A percentile compares a stretch with the other conserved stretches of the same genome.
phyloP scores from a whole-genome alignment of 495 filamentous ascomycete genomes.

The Podospora bellae-mahoneyi region DNA sequence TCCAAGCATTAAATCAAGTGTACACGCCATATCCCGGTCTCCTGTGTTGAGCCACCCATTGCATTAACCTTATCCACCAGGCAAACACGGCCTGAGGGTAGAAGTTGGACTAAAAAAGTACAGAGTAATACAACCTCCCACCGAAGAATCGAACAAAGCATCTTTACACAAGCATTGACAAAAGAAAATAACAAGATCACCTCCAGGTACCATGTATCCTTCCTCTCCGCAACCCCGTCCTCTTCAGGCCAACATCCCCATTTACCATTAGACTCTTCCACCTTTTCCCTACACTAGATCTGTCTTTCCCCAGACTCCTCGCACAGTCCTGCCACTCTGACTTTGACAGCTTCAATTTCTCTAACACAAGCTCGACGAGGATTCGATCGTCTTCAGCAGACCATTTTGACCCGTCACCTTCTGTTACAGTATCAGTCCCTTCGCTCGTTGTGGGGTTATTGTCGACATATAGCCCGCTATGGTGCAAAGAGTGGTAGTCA shows the following conservation, averaged over 20 bases:
- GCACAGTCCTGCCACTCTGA: slow-evolving; percentile 80
- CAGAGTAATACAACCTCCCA: background rate
- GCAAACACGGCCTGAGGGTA: background rate
- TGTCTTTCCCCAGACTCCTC: slow-evolving; percentile 60
- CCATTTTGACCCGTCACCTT: slow-evolving; percentile 53
- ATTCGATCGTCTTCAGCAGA: slow-evolving; percentile 65
- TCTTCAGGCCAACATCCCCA: slow-evolving; percentile 58
- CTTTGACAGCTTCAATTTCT: slow-evolving; percentile 69
- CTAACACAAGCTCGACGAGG: slow-evolving; percentile 68
- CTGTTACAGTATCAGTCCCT: slow-evolving; percentile 40
- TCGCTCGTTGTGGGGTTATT: slow-evolving; percentile 30
- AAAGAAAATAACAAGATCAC: slow-evolving; percentile 31
- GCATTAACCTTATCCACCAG: background rate
- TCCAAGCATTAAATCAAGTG: background rate
- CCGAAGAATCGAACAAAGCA: background rate
- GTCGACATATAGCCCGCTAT: slow-evolving; percentile 17
- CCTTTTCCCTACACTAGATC: slow-evolving; percentile 61
- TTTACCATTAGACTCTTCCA: slow-evolving; percentile 65
- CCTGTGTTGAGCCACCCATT: background rate
- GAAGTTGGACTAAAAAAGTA: background rate
- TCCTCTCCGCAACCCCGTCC: slow-evolving; percentile 40
- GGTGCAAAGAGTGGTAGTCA: slow-evolving; percentile 61
- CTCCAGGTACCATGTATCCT: slow-evolving; percentile 52
- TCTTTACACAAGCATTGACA: background rate
- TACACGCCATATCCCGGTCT: background rate